Evolutionary conservation across 1,139 yeast species (phyloP), one percentile per base, ranked within the genome.

Genomic region (Pichia sp.): DNA sequence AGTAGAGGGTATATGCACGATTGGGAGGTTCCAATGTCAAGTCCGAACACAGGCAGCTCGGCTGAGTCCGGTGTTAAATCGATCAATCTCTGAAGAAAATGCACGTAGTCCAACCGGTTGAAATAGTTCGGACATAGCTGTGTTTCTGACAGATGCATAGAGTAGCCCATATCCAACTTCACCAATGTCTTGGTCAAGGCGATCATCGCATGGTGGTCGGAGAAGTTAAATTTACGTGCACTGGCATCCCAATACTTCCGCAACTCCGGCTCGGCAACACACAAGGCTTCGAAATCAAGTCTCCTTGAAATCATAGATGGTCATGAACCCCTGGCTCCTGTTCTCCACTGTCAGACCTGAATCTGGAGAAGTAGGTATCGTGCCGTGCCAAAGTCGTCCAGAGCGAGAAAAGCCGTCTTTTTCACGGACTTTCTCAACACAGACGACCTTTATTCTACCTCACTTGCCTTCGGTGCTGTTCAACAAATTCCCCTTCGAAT

Each of bases 11-110:
- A 77, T 1, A 77, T 72, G 8, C 74, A 73, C 48, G 72, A 67
- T 14, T 74, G 71, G 1, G 80, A 80, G 0, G 75, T 71, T 1
- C 81, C 81, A 4, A 69, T 61, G 51, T 68, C 71, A 20, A 68
- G 50, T 2, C 67, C 68, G 10, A 49, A 20, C 14, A 49, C 17
- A 43, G 41, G 17, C 14, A 27, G 5, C 2, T 33, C 44, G 24
- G 8, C 14, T 2, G 47, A 17, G 2, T 34, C 5, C 8, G 42
- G 46, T 4, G 60, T 52, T n/a, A 49, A 40, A 7, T 20, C 24
- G 33, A 64, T 12, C 29, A 64, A 43, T 1, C 49, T 33, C 16
- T 50, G 29, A 30, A 67, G 54, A 45, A 63, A 61, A 2, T 56
- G 40, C 4, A 67, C 56, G 51, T 69, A 69, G 30, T 61, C 63